phyloP scores from a whole-genome alignment of 768 basidiomycete species.

The Boletus sp. region DNA sequence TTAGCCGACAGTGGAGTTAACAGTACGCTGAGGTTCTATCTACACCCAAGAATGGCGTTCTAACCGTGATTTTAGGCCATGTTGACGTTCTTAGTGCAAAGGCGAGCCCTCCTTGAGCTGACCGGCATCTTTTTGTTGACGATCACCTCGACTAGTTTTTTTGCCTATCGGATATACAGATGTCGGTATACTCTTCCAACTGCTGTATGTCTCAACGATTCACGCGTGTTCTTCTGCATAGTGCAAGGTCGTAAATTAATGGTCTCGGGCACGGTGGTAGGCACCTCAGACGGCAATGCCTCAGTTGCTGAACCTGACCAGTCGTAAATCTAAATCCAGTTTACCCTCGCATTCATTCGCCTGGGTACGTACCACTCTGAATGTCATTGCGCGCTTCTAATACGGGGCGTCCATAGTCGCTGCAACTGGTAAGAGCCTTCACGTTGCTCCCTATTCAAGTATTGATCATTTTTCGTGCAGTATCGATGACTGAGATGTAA shows the following conservation, averaged over 20 bases:
- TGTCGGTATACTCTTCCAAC: slow-evolving; percentile 2
- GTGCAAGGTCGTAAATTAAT: slow-evolving; percentile 14
- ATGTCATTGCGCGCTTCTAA: neutral
- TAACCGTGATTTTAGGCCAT: slow-evolving; percentile 13
- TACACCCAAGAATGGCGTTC: neutral
- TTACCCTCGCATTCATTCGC: slow-evolving; percentile 15
- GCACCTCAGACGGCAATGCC: neutral
- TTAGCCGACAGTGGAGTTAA: slow-evolving; percentile 20
- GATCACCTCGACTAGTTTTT: slow-evolving; percentile 13
- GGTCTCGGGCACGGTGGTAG: slow-evolving; percentile 19
- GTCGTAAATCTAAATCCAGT: slow-evolving; percentile 3
- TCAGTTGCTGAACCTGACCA: neutral
- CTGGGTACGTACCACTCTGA: slow-evolving; percentile 10
- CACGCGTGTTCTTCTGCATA: neutral
- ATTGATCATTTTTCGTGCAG: neutral
- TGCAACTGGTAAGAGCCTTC: slow-evolving; percentile 16
- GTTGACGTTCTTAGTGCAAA: slow-evolving; percentile 25
- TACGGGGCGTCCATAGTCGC: slow-evolving; percentile 4
- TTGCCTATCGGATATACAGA: slow-evolving; percentile 24
- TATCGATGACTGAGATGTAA: slow-evolving; percentile 20
- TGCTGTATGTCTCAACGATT: neutral
- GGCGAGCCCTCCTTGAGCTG: neutral
- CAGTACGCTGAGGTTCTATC: slow-evolving; percentile 7
- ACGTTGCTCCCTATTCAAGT: neutral
- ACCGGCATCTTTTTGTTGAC: neutral